phyloP scores from a whole-genome alignment of 2,329 filamentous ascomycete genomes.

The Plenodomus biglobosus region DNA sequence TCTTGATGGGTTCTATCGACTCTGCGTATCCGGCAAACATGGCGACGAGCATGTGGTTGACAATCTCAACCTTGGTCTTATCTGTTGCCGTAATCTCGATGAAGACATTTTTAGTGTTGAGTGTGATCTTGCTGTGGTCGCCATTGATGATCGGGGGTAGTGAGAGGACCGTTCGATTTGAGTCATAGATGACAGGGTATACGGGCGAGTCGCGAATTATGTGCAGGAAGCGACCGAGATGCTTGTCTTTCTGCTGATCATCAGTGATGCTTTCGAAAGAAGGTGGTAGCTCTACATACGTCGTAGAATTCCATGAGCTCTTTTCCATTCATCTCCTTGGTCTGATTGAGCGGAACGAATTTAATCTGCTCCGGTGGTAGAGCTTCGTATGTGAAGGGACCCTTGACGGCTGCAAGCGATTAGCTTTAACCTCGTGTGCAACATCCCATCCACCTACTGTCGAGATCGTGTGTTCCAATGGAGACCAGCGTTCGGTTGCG shows the following conservation, averaged over 20 bases:
- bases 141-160: slow-evolving; percentile 98
- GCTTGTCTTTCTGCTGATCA: slow-evolving; percentile 72
- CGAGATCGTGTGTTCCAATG: slow-evolving; percentile 94
- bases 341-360: slow-evolving; percentile 89
- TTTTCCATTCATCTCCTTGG: slow-evolving; percentile 79
- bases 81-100: slow-evolving; percentile 97
- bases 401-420: slow-evolving; percentile 64
- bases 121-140: slow-evolving; percentile 92
- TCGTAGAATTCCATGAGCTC: slow-evolving; percentile 94
- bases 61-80: slow-evolving; percentile 92
- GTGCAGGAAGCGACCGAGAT: slow-evolving; percentile 85
- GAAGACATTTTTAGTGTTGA: slow-evolving; percentile 89
- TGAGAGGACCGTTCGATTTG: slow-evolving; percentile 83
- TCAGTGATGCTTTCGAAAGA: slow-evolving; percentile 7
- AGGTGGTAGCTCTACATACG: slow-evolving; percentile 39
- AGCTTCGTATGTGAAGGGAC: slow-evolving; percentile 96
- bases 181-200: slow-evolving; percentile 94
- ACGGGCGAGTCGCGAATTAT: slow-evolving; percentile 93
- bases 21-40: slow-evolving; percentile 98
- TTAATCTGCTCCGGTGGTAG: slow-evolving; percentile 87
- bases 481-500: slow-evolving; percentile 91
- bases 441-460: slow-evolving; percentile 53
- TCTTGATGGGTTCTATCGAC: slow-evolving; percentile 89
- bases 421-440: slow-evolving; percentile 7
- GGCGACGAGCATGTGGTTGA: slow-evolving; percentile 90